Conservation (phyloP, 148 eudicot genomes). For the Beta vulgaris region DNA sequence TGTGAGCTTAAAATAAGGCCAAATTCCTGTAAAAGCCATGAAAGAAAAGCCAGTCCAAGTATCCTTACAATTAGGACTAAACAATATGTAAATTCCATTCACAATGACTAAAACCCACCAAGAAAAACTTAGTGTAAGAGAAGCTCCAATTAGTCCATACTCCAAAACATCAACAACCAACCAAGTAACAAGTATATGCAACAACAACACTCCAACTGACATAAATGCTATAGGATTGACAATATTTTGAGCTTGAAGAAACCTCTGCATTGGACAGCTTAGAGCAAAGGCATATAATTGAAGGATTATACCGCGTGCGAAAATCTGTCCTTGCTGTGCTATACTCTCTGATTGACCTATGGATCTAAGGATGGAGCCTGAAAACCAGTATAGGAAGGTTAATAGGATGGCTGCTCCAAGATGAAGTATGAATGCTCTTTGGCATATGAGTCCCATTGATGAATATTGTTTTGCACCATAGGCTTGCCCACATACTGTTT, state of each 20-base stretch:
- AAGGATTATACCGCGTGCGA: conserved; percentile 47
- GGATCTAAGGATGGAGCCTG: conserved; percentile 31
- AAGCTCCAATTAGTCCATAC: conserved; percentile 49
- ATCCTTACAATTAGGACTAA: conserved; percentile 43
- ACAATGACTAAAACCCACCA: conserved; percentile 56
- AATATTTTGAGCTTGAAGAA: conserved; percentile 59
- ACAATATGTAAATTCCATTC: conserved; percentile 36
- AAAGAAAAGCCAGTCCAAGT: conserved; percentile 54
- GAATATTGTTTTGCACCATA: conserved; percentile 48
- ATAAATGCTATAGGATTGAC: conserved; percentile 66
- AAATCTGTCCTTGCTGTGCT: conserved; percentile 43
- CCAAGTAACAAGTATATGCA: conserved; percentile 49
- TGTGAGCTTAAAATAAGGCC: conserved; percentile 63
- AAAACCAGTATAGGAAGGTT: conserved; percentile 45
- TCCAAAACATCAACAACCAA: conserved; percentile 42
- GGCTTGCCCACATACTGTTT: conserved; percentile 65
- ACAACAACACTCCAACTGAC: conserved; percentile 43
- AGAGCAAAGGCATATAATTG: conserved; percentile 56
- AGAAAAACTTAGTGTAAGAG: conserved; percentile 49
- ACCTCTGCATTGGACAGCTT: conserved; percentile 50
- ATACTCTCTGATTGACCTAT: conserved; percentile 48
- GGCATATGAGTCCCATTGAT: conserved; percentile 54
- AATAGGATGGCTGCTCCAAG: conserved; percentile 44
- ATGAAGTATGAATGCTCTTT: conserved; percentile 50
- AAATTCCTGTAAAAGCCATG: conserved; percentile 44